Percentiles rank a stretch among this genome's conserved stretches.
Conservation (phyloP, 805 yeast species). For the Barnettozyma salicaria region DNA sequence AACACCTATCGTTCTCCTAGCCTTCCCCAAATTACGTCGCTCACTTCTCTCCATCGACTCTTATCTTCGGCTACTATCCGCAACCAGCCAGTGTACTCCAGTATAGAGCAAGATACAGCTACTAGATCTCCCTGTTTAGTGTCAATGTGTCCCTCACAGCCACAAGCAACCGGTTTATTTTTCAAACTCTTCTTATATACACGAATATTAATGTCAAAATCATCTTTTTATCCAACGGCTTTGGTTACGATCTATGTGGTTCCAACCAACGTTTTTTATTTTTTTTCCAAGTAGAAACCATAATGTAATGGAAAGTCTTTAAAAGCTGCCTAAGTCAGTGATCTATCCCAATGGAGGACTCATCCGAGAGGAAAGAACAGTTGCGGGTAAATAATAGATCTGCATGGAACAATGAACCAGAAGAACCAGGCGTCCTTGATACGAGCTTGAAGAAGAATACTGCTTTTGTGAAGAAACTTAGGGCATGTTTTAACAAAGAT, state of each 20-base stretch:
- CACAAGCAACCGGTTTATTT: no score
- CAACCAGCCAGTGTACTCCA: neutral
- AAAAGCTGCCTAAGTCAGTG: no score
- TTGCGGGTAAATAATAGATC: slow-evolving; percentile 10
- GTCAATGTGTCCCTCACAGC: no score
- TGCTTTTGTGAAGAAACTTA: slow-evolving; percentile 67
- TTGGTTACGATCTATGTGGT: no score
- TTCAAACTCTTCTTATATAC: no score
- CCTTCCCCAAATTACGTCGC: slow-evolving; percentile 1
- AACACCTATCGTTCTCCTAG: slow-evolving; percentile 7
- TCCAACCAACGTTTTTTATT: no score
- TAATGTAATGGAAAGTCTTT: no score
- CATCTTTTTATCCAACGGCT: no score
- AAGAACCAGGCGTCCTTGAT: slow-evolving; percentile 38
- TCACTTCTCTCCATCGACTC: neutral
- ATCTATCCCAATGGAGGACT: slow-evolving; percentile 3
- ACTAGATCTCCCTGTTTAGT: no score
- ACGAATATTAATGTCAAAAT: no score
- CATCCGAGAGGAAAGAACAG: slow-evolving; percentile 11
- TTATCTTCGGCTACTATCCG: neutral
- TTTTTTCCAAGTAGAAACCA: no score
- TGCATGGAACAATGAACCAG: slow-evolving; percentile 21
- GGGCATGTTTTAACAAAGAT: slow-evolving; percentile 51
- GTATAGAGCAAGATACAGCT: neutral
- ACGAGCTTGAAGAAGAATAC: slow-evolving; percentile 78